phyloP scores from a whole-genome alignment of 2,329 filamentous ascomycete genomes.

The Chalaropsis thielavioides region DNA sequence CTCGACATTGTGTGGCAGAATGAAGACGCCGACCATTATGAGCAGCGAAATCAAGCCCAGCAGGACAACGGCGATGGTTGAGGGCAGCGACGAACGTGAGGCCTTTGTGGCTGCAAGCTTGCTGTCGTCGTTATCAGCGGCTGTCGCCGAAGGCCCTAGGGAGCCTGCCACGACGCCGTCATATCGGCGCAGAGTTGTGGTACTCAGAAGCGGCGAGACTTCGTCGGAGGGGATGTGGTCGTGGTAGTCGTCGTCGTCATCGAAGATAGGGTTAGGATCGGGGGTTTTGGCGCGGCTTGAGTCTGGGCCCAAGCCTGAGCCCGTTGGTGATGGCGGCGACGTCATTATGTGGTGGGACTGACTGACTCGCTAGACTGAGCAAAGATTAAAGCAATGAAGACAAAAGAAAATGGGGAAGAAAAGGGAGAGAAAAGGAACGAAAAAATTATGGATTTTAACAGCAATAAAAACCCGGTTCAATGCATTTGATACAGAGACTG shows the following conservation, averaged over 20 bases:
- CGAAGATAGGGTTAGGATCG: slow-evolving; percentile 16
- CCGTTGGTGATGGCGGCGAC: neutral
- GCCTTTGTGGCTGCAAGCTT: slow-evolving; percentile 22
- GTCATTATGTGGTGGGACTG: neutral
- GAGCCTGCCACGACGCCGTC: slow-evolving; percentile 26
- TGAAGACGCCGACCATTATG: slow-evolving; percentile 67
- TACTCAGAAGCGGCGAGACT: slow-evolving; percentile 38
- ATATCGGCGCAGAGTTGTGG: slow-evolving; percentile 27
- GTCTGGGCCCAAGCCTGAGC: neutral
- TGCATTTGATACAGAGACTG: neutral
- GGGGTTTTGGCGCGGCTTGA: neutral
- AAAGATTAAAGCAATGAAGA: neutral
- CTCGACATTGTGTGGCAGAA: slow-evolving; percentile 65
- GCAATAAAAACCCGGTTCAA: neutral
- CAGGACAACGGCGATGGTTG: slow-evolving; percentile 54
- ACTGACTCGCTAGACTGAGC: neutral
- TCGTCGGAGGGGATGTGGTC: slow-evolving; percentile 26
- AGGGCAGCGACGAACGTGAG: slow-evolving; percentile 43
- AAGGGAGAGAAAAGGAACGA: neutral
- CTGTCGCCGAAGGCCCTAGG: slow-evolving; percentile 15
- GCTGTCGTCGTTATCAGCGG: slow-evolving; percentile 18
- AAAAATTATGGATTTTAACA: neutral
- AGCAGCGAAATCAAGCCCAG: slow-evolving; percentile 48
- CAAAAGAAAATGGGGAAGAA: neutral
- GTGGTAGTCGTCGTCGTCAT: slow-evolving; percentile 23